Evolutionary conservation across 164 flowering plant genomes (phyloP).

Genomic region (Dillenia turbinata): DNA sequence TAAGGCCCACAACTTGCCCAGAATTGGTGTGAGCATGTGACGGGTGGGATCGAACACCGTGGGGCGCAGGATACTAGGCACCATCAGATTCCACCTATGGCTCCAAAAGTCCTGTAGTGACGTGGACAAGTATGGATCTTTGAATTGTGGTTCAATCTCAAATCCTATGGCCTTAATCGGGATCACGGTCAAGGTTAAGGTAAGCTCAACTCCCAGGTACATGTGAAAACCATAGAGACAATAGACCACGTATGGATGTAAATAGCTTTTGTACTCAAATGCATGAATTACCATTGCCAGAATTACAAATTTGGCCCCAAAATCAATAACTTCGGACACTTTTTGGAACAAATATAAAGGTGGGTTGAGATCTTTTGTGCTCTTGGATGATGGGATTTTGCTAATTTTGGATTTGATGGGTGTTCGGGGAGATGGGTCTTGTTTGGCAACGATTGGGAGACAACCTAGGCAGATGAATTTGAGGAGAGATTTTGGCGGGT

Average conservation of each 20-base stretch:
- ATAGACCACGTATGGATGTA: slow-evolving; percentile 18
- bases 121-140: slow-evolving; percentile 15
- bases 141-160: slow-evolving; percentile 16
- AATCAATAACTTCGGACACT: not conserved
- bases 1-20: slow-evolving; percentile 1
- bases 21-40: not conserved
- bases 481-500: not conserved
- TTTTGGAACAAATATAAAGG: not conserved
- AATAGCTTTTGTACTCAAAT: slow-evolving; percentile 12
- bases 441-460: slow-evolving; percentile 22
- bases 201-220: slow-evolving; percentile 23
- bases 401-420: not conserved
- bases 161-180: slow-evolving; percentile 1
- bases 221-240: slow-evolving; percentile 25
- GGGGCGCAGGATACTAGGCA: slow-evolving; percentile 12
- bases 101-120: slow-evolving; percentile 26
- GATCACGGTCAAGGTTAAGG: slow-evolving; percentile 12
- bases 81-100: slow-evolving; percentile 22
- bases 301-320: not conserved
- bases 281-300: slow-evolving; percentile 3
- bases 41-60: slow-evolving; percentile 14
- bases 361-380: not conserved
- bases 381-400: not conserved
- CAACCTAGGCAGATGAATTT: slow-evolving; percentile 9
- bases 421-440: not conserved